These are phyloP conservation scores for Chaetomiaceae sp. DNA, from an alignment of 2,329 filamentous ascomycete species.

Conservation along the genomic window DNA sequence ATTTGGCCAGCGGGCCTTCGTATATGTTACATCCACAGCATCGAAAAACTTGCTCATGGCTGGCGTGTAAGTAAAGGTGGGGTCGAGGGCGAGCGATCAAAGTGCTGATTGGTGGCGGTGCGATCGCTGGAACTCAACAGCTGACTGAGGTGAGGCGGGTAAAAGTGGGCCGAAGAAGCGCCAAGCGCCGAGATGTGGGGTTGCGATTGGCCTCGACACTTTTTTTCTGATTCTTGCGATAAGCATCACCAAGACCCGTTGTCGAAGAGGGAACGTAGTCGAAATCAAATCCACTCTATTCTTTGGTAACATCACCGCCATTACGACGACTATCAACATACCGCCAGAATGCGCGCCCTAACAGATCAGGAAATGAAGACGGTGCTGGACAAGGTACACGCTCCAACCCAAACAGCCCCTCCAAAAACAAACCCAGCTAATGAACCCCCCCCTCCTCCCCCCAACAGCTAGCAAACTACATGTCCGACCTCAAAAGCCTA, in stretches of 20 bases:
- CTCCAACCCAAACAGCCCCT: background rate
- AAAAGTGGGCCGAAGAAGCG: constrained; percentile 14
- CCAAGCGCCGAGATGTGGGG: constrained; percentile 15
- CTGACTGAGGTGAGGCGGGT: constrained; percentile 10
- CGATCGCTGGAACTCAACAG: background rate
- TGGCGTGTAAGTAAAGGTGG: too few species aligned
- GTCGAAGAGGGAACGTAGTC: too few species aligned
- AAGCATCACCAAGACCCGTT: constrained; percentile 14
- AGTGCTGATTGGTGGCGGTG: background rate
- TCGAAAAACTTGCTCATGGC: background rate
- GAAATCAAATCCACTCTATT: too few species aligned
- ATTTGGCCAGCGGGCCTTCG: constrained; percentile 28
- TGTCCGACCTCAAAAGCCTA: constrained; percentile 78
- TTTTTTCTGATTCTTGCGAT: constrained; percentile 21
- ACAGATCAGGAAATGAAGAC: constrained; percentile 76
- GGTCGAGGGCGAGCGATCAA: background rate
- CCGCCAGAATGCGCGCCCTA: constrained; percentile 66
- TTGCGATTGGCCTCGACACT: constrained; percentile 15
- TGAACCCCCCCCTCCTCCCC: constrained; percentile 33
- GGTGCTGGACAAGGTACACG: constrained; percentile 57
- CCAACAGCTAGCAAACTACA: constrained; percentile 92
- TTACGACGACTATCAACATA: too few species aligned
- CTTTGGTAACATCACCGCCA: background rate
- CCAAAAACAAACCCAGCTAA: constrained; percentile 62
- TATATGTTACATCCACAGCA: background rate